Base-by-base conservation (phyloP, 2,329 filamentous ascomycete genomes). In the Talaromyces sp. region DNA sequence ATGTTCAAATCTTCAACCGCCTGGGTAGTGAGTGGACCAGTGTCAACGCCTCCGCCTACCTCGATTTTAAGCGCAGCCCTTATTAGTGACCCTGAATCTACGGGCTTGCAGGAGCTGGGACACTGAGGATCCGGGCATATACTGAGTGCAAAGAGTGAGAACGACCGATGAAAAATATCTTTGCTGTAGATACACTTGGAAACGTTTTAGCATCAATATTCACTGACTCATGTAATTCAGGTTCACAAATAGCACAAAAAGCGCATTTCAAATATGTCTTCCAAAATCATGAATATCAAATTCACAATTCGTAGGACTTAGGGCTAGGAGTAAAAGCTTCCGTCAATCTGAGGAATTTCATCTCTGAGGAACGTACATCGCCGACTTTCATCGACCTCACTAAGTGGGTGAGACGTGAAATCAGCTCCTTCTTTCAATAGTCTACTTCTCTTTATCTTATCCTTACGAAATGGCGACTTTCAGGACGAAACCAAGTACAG, bases 401-500 rank as follows among this genome's bases (percentile, higher is more conserved):
- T 22, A 10, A 22, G 11, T 19, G 19, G 9, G 19, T 6, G 43
- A n/a, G 2, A 45, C 3, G 19, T 7, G 3, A 45, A 22, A 11
- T 10, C 2, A 22, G 3, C 0, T 11, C 22, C 10, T 16, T 2
- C 1, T 2, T 11, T 9, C 0, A 43, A n/a, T n/a, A 7, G 19
- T 45, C 3, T 11, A 7, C 3, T 45, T 45, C n/a, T 4, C 3
- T 3, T 24, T 49, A 49, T 14, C 11, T 49, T 49, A 16, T 49
- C 19, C 4, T 1, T 49, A 49, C 11, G 24, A 14, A 45, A 24
- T 24, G 11, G 14, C 11, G 22, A 24, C 45, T 24, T 24, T 24
- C 19, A 16, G 6, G 4, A 7, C 24, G 5, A 13, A 47, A 47
- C 19, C 6, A 24, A 0, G 19, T 13, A 13, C 19, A 11, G 14